Evolutionary conservation across 2,329 filamentous ascomycete species (phyloP), one percentile per base, ranked within the genome.

Genomic region (Alternaria viburni): DNA sequence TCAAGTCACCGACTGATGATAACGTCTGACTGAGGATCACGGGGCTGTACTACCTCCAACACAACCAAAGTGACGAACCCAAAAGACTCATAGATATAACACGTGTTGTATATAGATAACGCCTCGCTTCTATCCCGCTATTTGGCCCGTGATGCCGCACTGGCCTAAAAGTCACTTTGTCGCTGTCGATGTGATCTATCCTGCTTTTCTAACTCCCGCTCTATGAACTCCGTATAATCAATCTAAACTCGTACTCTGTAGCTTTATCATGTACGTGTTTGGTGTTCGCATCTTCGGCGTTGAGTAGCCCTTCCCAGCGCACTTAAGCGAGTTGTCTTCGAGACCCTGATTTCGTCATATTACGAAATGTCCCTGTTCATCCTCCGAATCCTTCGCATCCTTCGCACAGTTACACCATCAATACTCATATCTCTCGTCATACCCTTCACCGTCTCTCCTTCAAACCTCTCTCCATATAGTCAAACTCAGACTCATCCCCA

Each of bases 181-280:
- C 3, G 36, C 36, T 17, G 15, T 41, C 2, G 36, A 41, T 17
- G n/a, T 1, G n/a, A 41, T 17, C 36, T 10, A 17, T 17, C 4
- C 0, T 41, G 9, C n/a, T 9, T 1, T 1, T 41, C 32, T n/a
- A 41, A 41, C 1, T n/a, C 0, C 1, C 32, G 4, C 36, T 3
- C 15, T 3, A 41, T n/a, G 2, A 41, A 41, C 32, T 41, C 32
- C 32, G 7, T 36, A n/a, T 2, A n/a, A n/a, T n/a, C n/a, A n/a
- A n/a, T n/a, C n/a, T n/a, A n/a, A n/a, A n/a, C n/a, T n/a, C n/a
- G n/a, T n/a, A n/a, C n/a, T n/a, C n/a, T n/a, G n/a, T n/a, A n/a
- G n/a, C n/a, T n/a, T n/a, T n/a, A n/a, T n/a, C n/a, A n/a, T 41
- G 15, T 41, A 41, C 1, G 0, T 17, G 2, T 17, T 10, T 0